Evolutionary conservation across 345 rosid species (phyloP).

Genomic region (Acer yangbiense): DNA sequence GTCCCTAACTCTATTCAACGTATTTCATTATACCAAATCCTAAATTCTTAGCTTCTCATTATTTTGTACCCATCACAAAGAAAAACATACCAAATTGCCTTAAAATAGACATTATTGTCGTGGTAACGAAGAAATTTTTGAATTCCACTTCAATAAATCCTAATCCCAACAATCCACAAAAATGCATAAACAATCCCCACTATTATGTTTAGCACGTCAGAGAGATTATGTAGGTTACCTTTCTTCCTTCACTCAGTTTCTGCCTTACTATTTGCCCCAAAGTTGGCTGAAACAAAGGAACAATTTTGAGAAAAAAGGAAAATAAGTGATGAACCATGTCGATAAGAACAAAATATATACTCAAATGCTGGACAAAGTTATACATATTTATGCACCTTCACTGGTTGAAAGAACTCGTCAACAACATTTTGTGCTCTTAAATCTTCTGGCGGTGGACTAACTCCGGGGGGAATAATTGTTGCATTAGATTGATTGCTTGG

Average conservation of each 20-base stretch:
- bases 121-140: background rate
- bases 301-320: background rate
- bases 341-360: background rate
- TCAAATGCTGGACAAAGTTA: background rate
- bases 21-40: background rate
- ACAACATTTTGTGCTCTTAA: constrained; percentile 62
- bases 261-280: constrained; percentile 85
- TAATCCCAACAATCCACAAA: background rate
- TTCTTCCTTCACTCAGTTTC: constrained; percentile 89
- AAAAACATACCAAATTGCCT: background rate
- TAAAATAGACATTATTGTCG: background rate
- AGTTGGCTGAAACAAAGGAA: constrained; percentile 54
- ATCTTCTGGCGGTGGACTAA: constrained; percentile 60
- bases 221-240: constrained; percentile 45
- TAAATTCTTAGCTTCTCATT: background rate
- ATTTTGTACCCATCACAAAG: background rate
- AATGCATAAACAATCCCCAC: background rate
- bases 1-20: background rate
- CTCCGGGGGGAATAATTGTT: constrained; percentile 40
- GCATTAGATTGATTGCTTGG: constrained; percentile 47
- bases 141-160: background rate
- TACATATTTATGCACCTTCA: constrained; percentile 42
- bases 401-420: constrained; percentile 84
- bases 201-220: background rate
- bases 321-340: background rate